Evolutionary conservation across 768 basidiomycete genomes (phyloP).

Genomic region (Mrakia gelida): DNA sequence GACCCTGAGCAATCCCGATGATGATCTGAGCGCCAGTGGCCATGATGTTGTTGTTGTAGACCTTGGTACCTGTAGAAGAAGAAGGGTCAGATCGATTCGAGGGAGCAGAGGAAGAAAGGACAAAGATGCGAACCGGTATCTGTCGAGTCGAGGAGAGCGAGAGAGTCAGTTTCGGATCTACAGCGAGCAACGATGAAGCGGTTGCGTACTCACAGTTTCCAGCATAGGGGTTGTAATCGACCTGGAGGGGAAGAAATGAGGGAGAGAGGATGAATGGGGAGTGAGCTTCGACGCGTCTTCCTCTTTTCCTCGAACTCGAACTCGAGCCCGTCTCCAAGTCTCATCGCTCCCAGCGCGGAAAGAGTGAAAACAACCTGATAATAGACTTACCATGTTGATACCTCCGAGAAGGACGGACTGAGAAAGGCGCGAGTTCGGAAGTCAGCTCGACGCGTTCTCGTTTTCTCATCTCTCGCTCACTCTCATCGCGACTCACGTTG

Average conservation of each 20-base stretch:
- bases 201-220: neutral
- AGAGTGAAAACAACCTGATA: too few relatives aligned
- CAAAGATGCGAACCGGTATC: neutral
- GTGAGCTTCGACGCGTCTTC: neutral
- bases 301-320: too few relatives aligned
- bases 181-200: neutral
- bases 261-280: neutral
- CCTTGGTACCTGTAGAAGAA: neutral
- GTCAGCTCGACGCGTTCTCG: neutral
- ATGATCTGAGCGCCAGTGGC: constrained; percentile 5
- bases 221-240: neutral
- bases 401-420: neutral
- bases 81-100: neutral
- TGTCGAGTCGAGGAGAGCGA: neutral
- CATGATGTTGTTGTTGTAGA: neutral
- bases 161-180: neutral
- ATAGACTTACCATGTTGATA: constrained; percentile 10
- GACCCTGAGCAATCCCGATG: neutral
- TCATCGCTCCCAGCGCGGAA: too few relatives aligned
- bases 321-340: too few relatives aligned
- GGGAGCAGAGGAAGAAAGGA: neutral
- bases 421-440: neutral
- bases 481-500: neutral
- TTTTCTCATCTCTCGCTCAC: neutral
- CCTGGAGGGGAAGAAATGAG: neutral